These are phyloP conservation scores for Scenedesmus sp. DNA, from an alignment of 163 green algal genomes.

Conservation along the genomic window DNA sequence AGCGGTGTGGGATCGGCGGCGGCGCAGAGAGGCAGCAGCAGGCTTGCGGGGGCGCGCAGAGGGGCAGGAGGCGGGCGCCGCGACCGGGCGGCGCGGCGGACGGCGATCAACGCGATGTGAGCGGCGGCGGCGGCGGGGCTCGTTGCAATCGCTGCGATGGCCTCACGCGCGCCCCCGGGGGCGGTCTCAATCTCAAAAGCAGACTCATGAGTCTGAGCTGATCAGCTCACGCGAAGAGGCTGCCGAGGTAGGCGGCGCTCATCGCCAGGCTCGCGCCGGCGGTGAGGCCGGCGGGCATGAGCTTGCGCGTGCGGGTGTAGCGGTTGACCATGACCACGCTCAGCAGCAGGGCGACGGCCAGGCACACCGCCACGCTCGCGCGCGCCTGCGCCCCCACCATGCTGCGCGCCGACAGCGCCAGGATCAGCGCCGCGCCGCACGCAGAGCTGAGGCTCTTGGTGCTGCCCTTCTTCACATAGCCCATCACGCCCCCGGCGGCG, in stretches of 20 bases:
- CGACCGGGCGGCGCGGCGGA: no score
- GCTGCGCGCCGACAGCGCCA: constrained; percentile 21
- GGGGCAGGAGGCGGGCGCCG: no score
- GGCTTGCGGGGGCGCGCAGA: no score
- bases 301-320: constrained; percentile 42
- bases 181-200: no score
- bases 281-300: constrained; percentile 44
- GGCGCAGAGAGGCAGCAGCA: no score
- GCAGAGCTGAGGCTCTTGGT: constrained; percentile 39
- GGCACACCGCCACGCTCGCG: constrained; percentile 20
- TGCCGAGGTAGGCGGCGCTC: constrained; percentile 28
- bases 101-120: no score
- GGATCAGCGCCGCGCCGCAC: constrained; percentile 30
- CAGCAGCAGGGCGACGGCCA: constrained; percentile 35
- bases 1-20: no score
- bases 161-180: no score
- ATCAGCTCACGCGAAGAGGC: constrained; percentile 27
- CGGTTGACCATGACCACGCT: constrained; percentile 33
- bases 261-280: constrained; percentile 32
- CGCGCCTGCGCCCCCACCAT: constrained; percentile 4
- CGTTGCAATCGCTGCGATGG: no score
- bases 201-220: no score
- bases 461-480: constrained; percentile 41
- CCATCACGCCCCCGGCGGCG: constrained; percentile 23
- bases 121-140: no score